Evolutionary conservation across 352 stramenopile genomes (phyloP), one percentile per base, ranked within the genome.

Genomic region (Thraustotheca clavata): DNA sequence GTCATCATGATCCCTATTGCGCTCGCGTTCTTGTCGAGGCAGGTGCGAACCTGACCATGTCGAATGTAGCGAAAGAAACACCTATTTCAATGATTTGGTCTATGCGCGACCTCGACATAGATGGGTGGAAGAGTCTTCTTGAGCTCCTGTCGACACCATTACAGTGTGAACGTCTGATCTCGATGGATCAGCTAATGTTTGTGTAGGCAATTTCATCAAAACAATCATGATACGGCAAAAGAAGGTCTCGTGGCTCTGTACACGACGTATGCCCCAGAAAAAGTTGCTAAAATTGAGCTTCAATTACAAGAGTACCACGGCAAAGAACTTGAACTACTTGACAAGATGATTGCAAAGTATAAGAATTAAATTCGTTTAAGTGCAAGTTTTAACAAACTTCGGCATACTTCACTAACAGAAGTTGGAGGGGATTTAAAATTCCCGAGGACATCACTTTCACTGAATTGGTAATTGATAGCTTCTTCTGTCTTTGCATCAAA

Each of bases 261-360:
- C 43, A 59, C 72, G 3, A 32, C 65, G 11, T 69, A 71, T 27
- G 79, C 80, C 5, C 78, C 82, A 0, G 82, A 91, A 4, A 71
- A 77, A 0, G 11, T 88, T 9, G 29, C 43, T 0, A 89, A 91
- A 52, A 71, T 88, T 6, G 38, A 63, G 4, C 27, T n/a, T 7
- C 78, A 88, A 57, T 60, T 91, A 38, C 40, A 71, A 1, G 73
- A 78, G 3, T 87, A 81, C 62, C 74, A 75, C 24, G 87, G 70
- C 32, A 71, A 70, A 18, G 80, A 89, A 55, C 31, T 57, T 0
- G 6, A 75, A 14, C 55, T 91, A 16, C 61, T 89, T 0, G 63
- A 62, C 6, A 61, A 49, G 20, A 79, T 76, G 6, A 70, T 67
- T 18, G 69, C 49, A n/a, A 91, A 91, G 33, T 90, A 88, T 62